Evolutionary conservation across 345 rosid species (phyloP), one percentile per base, ranked within the genome.

Genomic region (Bruguiera parviflora): DNA sequence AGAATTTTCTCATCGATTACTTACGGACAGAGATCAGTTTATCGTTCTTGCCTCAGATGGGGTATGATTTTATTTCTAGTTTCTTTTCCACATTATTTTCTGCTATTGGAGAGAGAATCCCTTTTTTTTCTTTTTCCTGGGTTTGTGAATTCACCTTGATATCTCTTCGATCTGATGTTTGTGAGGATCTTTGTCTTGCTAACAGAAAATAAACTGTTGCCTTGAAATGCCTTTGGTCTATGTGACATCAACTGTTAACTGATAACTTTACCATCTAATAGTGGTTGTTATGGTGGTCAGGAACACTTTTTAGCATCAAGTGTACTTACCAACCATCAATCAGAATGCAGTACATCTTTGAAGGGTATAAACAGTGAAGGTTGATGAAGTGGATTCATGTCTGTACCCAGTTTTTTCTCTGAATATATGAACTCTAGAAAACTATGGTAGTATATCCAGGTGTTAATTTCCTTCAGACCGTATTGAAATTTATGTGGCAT

Each of bases 31-130:
- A 72, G 99, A 96, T 79, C 99, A 90, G 74, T 96, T 96, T 80
- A 87, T 96, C 47, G 95, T 96, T 70, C 89, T 96, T 58, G 99
- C 99, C 66, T 96, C 99, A 4, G 99, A 96, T 80, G 99, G 99
- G 86, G 99, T 96, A 82, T 68, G 75, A 61, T 21, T 61, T 68
- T 64, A 66, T 61, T n/a, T 46, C 73, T 31, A 65, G 46, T 9
- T 49, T 31, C 37, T 9, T 47, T 18, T 28, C 32, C 28, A 21
- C 52, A 3, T 32, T 15, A 24, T 13, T 60, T 55, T 13, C 25
- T 9, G 72, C 53, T 2, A 16, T 21, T 2, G 15, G 27, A 51
- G n/a, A 39, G 51, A 27, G 8, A 39, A 64, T 61, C 67, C 39
- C 20, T 18, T 21, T 58, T 29, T 62, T 3, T 55, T 18, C 27